These are phyloP conservation scores for Salvia sclarea DNA, from an alignment of 305 asterid genomes.

Conservation along the genomic window DNA sequence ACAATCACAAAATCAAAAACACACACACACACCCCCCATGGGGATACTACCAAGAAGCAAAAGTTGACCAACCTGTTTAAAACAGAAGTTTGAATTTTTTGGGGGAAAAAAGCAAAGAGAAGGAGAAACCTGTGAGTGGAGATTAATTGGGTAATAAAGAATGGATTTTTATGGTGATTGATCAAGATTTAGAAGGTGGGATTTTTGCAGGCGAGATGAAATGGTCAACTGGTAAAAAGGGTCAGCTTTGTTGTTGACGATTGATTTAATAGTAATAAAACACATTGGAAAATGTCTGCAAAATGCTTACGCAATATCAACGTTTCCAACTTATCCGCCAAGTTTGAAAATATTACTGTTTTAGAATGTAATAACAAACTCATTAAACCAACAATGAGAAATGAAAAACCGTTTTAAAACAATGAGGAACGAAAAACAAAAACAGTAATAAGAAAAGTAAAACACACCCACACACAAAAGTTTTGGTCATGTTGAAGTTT, in stretches of 20 bases:
- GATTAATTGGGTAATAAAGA: neutral
- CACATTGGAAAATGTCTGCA: neutral
- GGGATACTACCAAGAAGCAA: neutral
- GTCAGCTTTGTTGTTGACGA: conserved; percentile 23
- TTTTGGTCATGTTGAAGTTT: too few species aligned
- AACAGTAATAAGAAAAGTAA: too few species aligned
- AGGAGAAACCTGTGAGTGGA: conserved; percentile 13
- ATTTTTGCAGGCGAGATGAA: neutral
- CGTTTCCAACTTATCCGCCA: neutral
- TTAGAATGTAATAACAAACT: too few species aligned
- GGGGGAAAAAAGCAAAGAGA: neutral
- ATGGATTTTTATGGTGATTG: neutral
- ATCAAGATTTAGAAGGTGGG: neutral
- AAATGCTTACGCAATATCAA: neutral
- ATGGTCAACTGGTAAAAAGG: conserved; percentile 17
- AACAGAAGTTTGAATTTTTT: neutral
- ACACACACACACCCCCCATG: neutral
- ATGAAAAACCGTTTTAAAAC: too few species aligned
- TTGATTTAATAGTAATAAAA: neutral
- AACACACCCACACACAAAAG: too few species aligned
- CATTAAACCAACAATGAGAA: too few species aligned
- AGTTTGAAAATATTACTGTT: neutral
- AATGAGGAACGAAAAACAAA: too few species aligned
- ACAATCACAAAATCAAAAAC: neutral
- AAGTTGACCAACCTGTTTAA: neutral